These are phyloP conservation scores for Phytophthora hibernalis DNA, from an alignment of 352 stramenopile genomes.

Conservation along the genomic window DNA sequence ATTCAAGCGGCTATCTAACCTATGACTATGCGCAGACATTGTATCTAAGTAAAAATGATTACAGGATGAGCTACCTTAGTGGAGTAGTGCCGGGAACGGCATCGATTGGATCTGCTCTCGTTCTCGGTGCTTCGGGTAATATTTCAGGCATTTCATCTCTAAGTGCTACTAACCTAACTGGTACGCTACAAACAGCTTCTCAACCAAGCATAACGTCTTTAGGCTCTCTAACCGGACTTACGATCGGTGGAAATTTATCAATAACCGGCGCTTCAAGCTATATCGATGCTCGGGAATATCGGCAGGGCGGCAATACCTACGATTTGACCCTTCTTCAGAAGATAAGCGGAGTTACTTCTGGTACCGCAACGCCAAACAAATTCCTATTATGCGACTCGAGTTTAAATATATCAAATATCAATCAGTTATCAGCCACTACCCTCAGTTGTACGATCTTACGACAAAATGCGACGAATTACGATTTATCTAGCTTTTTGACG, in stretches of 20 bases:
- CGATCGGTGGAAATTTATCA: neutral
- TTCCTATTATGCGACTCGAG: neutral
- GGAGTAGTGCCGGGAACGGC: neutral
- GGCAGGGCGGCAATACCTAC: constrained; percentile 4
- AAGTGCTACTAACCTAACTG: neutral
- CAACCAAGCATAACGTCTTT: constrained; percentile 1
- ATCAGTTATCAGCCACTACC: no score
- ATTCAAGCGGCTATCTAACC: neutral
- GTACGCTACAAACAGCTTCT: neutral
- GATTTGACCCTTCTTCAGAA: constrained; percentile 9
- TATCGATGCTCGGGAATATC: constrained; percentile 13
- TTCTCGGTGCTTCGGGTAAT: neutral
- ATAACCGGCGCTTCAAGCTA: constrained; percentile 20
- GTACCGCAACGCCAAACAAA: constrained; percentile 13
- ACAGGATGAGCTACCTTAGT: neutral
- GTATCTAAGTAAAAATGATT: constrained; percentile 12
- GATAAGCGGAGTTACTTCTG: constrained; percentile 15
- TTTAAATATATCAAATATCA: no score
- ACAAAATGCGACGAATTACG: no score
- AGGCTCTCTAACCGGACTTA: neutral
- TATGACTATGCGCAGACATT: constrained; percentile 6
- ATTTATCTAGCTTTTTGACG: no score
- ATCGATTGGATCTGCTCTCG: neutral
- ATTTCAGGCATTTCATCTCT: neutral
- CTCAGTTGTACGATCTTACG: no score